A percentile compares a stretch with the other conserved stretches of the same genome.
phyloP scores from a whole-genome alignment of 1,284 basidiomycete genomes.

The Apiotrichum brassicae region DNA sequence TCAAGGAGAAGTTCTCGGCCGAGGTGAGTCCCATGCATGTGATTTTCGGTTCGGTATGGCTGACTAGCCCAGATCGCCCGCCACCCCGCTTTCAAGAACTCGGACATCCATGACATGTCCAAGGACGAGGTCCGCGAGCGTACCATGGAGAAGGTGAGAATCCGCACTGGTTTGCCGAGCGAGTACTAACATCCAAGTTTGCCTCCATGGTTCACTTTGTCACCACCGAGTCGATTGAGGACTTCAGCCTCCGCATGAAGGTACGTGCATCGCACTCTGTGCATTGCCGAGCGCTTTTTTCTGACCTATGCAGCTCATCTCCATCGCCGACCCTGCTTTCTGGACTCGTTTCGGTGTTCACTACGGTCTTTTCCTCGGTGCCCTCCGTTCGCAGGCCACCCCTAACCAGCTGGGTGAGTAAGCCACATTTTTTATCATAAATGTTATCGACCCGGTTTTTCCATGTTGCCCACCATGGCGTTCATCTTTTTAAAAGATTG shows the following conservation, averaged over 20 bases:
- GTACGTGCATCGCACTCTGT: conserved; percentile 27
- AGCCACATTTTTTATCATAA: conserved; percentile 4
- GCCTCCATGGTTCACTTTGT: conserved; percentile 50
- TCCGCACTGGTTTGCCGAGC: neutral
- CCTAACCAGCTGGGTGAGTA: conserved; percentile 43
- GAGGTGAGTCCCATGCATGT: conserved; percentile 37
- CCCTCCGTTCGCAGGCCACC: conserved; percentile 45
- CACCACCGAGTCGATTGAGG: conserved; percentile 48
- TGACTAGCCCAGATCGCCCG: conserved; percentile 44
- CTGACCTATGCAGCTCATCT: conserved; percentile 28
- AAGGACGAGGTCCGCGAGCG: conserved; percentile 53
- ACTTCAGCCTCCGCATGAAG: conserved; percentile 53
- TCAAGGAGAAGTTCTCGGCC: conserved; percentile 51
- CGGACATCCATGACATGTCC: conserved; percentile 54
- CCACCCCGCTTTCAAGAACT: conserved; percentile 52
- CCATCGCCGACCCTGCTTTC: conserved; percentile 52
- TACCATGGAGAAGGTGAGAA: conserved; percentile 48
- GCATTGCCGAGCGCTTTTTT: neutral
- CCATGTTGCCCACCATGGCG: neutral
- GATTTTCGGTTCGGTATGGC: neutral
- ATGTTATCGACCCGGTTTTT: neutral
- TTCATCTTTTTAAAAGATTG: neutral
- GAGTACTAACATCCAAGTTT: conserved; percentile 26
- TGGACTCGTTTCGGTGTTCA: conserved; percentile 55
- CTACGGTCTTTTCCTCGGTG: conserved; percentile 53